Evolutionary conservation across 176 grass and related monocot genomes (phyloP).

Genomic region (Eremochloa ophiuroides): DNA sequence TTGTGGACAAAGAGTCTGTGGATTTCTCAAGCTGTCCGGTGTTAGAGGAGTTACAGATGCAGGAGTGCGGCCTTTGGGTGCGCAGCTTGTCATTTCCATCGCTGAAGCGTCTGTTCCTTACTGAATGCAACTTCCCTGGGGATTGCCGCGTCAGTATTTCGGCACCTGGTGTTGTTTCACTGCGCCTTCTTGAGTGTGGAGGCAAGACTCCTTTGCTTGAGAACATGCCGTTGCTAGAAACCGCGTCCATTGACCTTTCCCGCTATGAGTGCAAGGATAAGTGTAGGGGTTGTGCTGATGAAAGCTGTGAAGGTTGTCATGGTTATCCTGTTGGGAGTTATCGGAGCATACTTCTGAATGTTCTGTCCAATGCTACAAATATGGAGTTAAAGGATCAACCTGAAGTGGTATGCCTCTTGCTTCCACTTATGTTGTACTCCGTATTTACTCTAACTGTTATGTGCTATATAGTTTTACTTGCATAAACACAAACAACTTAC

Average conservation of each 20-base stretch:
- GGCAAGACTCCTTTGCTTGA: neutral
- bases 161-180: neutral
- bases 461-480: neutral
- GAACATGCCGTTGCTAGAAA: neutral
- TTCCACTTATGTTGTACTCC: neutral
- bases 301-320: neutral
- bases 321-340: neutral
- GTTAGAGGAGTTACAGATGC: neutral
- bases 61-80: neutral
- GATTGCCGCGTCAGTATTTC: neutral
- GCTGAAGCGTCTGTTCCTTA: neutral
- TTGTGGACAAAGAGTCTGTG: neutral
- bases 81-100: neutral
- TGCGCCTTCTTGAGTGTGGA: neutral
- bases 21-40: neutral
- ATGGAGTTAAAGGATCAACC: neutral
- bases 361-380: neutral
- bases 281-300: neutral
- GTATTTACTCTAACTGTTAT: neutral
- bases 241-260: neutral
- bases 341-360: neutral
- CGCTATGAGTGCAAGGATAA: neutral
- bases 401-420: neutral
- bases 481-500: neutral
- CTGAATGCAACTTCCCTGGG: neutral